Evolutionary conservation across 2,329 filamentous ascomycete genomes (phyloP).

Genomic region (Colletotrichum tabaci): DNA sequence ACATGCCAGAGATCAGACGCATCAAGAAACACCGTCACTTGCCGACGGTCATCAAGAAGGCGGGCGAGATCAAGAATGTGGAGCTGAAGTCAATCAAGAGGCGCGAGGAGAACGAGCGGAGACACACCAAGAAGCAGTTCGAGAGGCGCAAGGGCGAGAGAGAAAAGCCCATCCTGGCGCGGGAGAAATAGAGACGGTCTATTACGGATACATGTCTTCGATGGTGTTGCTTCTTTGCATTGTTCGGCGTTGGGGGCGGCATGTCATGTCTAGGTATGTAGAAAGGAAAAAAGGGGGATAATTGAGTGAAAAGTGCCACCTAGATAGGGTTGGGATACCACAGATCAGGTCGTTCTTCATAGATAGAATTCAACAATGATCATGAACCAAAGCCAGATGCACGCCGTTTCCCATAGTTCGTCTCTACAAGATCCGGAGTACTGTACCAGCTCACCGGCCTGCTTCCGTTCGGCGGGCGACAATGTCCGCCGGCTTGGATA

Average conservation of each 20-base stretch:
- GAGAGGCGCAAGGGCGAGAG: constrained; percentile 82
- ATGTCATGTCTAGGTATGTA: constrained; percentile 32
- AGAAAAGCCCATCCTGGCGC: constrained; percentile 91
- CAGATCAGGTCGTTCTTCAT: constrained; percentile 21
- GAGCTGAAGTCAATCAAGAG: constrained; percentile 91
- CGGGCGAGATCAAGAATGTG: constrained; percentile 91
- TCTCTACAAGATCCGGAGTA: no score
- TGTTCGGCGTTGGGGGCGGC: constrained; percentile 42
- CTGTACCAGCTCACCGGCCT: background rate
- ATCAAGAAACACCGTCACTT: constrained; percentile 94
- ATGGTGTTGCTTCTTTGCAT: constrained; percentile 39
- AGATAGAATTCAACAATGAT: constrained; percentile 17
- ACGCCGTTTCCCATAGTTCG: background rate
- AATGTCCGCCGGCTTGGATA: constrained; percentile 26
- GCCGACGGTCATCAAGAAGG: constrained; percentile 95
- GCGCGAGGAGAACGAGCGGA: constrained; percentile 93
- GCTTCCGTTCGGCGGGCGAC: constrained; percentile 18
- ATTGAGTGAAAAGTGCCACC: constrained; percentile 39
- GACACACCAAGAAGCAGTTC: constrained; percentile 88
- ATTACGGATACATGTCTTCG: background rate
- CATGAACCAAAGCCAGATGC: background rate
- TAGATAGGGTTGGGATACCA: constrained; percentile 27
- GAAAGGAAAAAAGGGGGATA: constrained; percentile 23
- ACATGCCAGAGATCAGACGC: constrained; percentile 96
- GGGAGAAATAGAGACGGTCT: constrained; percentile 63